phyloP scores from a whole-genome alignment of 2,329 filamentous ascomycete genomes.

The Colletotrichum falcatum region DNA sequence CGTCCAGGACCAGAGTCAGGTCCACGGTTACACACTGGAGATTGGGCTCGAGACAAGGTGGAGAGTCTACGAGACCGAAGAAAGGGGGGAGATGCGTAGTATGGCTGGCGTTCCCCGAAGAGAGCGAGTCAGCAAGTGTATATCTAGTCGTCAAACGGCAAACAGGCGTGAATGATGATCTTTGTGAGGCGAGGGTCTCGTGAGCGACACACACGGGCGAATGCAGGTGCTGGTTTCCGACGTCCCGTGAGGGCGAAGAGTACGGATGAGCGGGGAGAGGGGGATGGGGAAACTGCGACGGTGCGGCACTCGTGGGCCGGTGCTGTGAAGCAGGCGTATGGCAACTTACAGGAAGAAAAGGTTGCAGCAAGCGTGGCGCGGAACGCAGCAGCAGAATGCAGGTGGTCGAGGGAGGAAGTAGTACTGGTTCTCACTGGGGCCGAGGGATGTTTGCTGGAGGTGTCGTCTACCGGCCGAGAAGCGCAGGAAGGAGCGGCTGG shows the following conservation, averaged over 20 bases:
- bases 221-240: slow-evolving; percentile 33
- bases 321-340: slow-evolving; percentile 13
- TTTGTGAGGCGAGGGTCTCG: slow-evolving; percentile 37
- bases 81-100: neutral
- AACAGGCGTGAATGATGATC: slow-evolving; percentile 23
- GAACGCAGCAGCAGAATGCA: slow-evolving; percentile 28
- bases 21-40: slow-evolving; percentile 22
- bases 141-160: slow-evolving; percentile 31
- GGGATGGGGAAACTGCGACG: slow-evolving; percentile 3
- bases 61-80: neutral
- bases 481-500: slow-evolving; percentile 38
- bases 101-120: slow-evolving; percentile 16
- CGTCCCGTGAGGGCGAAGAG: slow-evolving; percentile 9
- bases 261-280: slow-evolving; percentile 6
- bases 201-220: slow-evolving; percentile 35
- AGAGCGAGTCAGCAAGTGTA: slow-evolving; percentile 37
- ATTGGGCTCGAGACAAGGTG: slow-evolving; percentile 5
- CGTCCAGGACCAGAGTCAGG: slow-evolving; percentile 7
- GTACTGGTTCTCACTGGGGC: neutral
- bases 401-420: slow-evolving; percentile 29
- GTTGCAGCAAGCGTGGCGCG: slow-evolving; percentile 4
- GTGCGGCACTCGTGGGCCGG: slow-evolving; percentile 11
- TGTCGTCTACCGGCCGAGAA: slow-evolving; percentile 1
- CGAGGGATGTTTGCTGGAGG: slow-evolving; percentile 35
- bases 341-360: slow-evolving; percentile 31